Percentiles rank a stretch among this genome's conserved stretches.
Conservation (phyloP, 768 basidiomycete species). For the Naganishia vaughanmartiniae region DNA sequence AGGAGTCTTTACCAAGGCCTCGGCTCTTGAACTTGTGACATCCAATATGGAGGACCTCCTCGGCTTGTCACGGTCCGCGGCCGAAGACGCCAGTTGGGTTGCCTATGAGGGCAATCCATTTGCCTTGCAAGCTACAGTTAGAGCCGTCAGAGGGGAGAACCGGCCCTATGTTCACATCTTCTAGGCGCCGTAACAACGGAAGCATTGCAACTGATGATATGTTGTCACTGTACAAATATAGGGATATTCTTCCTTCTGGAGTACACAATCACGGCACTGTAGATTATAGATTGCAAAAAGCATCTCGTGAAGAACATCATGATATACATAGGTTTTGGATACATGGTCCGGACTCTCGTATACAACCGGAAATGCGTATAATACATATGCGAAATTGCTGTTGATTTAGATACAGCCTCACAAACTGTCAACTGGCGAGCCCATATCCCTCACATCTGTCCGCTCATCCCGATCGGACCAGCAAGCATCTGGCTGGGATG, state of each 20-base stretch:
- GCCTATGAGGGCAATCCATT: conserved; percentile 60
- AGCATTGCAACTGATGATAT: too few relatives aligned
- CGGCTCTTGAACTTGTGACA: conserved; percentile 61
- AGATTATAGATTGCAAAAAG: background rate
- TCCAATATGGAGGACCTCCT: conserved; percentile 61
- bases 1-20: conserved; percentile 54
- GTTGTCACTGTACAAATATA: too few relatives aligned
- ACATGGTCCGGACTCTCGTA: background rate
- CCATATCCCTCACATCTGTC: background rate
- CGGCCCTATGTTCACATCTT: conserved; percentile 59
- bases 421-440: background rate
- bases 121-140: conserved; percentile 60
- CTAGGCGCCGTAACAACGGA: conserved; percentile 30
- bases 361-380: conserved; percentile 11
- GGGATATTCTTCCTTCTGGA: too few relatives aligned
- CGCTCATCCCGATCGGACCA: conserved; percentile 13
- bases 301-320: too few relatives aligned
- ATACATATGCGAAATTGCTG: background rate
- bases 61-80: conserved; percentile 47
- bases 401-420: background rate
- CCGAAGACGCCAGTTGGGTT: conserved; percentile 39
- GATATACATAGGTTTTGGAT: background rate
- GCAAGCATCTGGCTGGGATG: conserved; percentile 13
- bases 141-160: conserved; percentile 55
- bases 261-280: background rate